Evolutionary conservation across 1,284 basidiomycete species (phyloP), one percentile per base, ranked within the genome.

Genomic region (Cutaneotrichosporon cavernicola): DNA sequence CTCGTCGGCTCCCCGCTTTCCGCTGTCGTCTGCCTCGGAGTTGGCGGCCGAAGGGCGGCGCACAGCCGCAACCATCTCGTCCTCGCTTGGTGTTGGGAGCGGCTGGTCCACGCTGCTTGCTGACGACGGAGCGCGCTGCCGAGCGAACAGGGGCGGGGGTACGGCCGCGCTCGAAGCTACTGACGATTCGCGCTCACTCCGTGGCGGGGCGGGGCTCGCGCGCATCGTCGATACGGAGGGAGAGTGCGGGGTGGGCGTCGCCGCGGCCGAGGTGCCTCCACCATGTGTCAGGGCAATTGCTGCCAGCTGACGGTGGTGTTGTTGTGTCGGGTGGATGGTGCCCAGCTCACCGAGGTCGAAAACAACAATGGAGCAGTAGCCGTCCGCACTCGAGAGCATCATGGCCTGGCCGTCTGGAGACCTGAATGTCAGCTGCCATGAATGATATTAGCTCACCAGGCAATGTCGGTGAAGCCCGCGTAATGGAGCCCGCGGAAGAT

Each of bases 401-500:
- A 99, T 85, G 46, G 90, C 88, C 79, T 97, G 93, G 0, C 96
- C 96, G 73, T 99, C 96, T 0, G 93, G 89, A 0, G 95, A 95
- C 94, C 94, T 96, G 74, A 6, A 13, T 38, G 61, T 63, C 26
- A 65, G 62, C 34, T 22, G 16, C 13, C 13, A 10, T 16, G 16
- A 34, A 31, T 9, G 14, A n/a, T 5, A 50, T 14, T 22, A 30
- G 85, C 90, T 67, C 73, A 96, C 96, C 96, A 99, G 52, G 90
- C 87, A 81, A 97, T 85, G 82, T 99, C 96, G 1, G 97, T 99
- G 75, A 98, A 98, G 72, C 95, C 92, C 66, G 97, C 92, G 77
- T 97, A 99, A 81, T 99, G 96, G 70, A 99, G 82, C 75, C 97
- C 97, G 60, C 90, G 92, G 74, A 99, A 87, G 73, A 98, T 84